phyloP scores from a whole-genome alignment of 192 early-diverging fungal species.

The Lobosporangium transversale region DNA sequence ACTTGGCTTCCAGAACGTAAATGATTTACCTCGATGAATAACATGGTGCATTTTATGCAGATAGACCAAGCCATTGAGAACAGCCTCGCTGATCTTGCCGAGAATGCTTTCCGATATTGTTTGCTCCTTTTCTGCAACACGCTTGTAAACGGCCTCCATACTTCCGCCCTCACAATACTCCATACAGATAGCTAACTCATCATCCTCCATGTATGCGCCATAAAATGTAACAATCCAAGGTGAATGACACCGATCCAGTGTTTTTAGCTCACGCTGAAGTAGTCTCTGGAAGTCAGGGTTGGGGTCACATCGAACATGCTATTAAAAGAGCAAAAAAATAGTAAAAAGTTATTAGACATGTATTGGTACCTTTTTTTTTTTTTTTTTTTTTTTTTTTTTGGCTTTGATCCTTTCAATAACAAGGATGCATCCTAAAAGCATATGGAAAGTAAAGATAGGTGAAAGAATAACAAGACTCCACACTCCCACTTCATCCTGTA shows the following conservation, averaged over 20 bases:
- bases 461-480: background rate
- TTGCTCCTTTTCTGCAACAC: slow-evolving; percentile 69
- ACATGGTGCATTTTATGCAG: slow-evolving; percentile 82
- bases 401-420: background rate
- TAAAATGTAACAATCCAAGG: slow-evolving; percentile 95
- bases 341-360: slow-evolving; percentile 3
- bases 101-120: slow-evolving; percentile 90
- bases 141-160: slow-evolving; percentile 91
- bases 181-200: slow-evolving; percentile 93
- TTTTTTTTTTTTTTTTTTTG: background rate
- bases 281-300: slow-evolving; percentile 77
- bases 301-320: slow-evolving; percentile 51
- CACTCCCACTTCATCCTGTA: background rate
- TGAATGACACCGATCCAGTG: slow-evolving; percentile 89
- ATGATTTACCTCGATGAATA: slow-evolving; percentile 92
- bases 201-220: slow-evolving; percentile 89
- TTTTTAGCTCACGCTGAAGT: slow-evolving; percentile 91
- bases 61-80: slow-evolving; percentile 92
- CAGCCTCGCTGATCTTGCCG: slow-evolving; percentile 89
- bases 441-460: too few species aligned
- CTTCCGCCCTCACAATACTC: slow-evolving; percentile 96
- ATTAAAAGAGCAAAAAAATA: background rate
- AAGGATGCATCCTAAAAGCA: too few species aligned
- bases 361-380: background rate
- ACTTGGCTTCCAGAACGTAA: too few species aligned